Percentiles rank a stretch among this genome's conserved stretches.
Evolutionary conservation across 441 rosid genomes (phyloP).

Genomic region (Gossypium laxum): DNA sequence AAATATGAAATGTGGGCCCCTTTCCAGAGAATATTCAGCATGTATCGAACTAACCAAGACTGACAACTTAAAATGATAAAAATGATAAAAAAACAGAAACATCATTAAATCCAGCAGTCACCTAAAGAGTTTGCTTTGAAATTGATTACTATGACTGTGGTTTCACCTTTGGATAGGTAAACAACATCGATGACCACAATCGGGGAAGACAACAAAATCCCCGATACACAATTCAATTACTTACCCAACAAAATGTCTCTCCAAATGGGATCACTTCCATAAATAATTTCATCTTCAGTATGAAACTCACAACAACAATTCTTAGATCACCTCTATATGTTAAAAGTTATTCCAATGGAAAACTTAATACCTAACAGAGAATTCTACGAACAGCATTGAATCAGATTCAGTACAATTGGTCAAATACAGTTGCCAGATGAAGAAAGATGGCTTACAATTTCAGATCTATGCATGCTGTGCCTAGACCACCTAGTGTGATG

Average conservation of each 20-base stretch:
- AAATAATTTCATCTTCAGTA: not conserved
- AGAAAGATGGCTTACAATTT: constrained; percentile 50
- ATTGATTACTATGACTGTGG: not conserved
- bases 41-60: not conserved
- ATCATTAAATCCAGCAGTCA: not conserved
- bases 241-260: too few species aligned
- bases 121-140: not conserved
- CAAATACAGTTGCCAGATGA: not conserved
- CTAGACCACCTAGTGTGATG: constrained; percentile 84
- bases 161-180: not conserved
- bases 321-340: not conserved
- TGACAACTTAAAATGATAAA: not conserved
- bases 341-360: not conserved
- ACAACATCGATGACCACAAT: too few species aligned
- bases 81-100: not conserved
- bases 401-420: not conserved
- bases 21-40: not conserved
- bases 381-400: not conserved
- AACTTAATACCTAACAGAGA: not conserved
- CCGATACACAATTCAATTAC: too few species aligned
- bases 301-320: not conserved
- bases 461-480: constrained; percentile 78
- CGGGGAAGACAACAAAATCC: too few species aligned
- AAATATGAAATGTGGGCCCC: not conserved
- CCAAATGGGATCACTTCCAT: too few species aligned